A percentile compares a stretch with the other conserved stretches of the same genome.
Evolutionary conservation across 164 flowering plant genomes (phyloP).

Genomic region (Tinospora cordifolia): DNA sequence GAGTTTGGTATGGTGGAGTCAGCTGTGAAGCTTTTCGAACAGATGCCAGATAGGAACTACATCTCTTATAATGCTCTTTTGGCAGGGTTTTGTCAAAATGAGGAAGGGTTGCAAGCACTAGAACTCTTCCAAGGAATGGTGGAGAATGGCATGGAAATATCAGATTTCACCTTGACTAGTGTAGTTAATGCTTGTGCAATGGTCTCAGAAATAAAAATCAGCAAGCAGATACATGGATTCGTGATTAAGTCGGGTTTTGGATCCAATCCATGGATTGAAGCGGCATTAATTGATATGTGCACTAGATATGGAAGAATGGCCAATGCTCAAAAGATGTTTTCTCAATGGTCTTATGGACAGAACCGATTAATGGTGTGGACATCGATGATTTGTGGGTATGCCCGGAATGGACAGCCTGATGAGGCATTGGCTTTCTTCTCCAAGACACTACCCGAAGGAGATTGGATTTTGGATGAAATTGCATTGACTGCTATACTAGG

Average conservation of each 20-base stretch:
- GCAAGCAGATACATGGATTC: slow-evolving; percentile 79
- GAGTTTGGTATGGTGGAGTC: slow-evolving; percentile 54
- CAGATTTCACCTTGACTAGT: slow-evolving; percentile 67
- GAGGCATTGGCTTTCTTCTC: slow-evolving; percentile 54
- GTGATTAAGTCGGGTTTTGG: slow-evolving; percentile 52
- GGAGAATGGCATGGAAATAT: slow-evolving; percentile 43
- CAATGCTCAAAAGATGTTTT: slow-evolving; percentile 63
- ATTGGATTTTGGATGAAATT: slow-evolving; percentile 48
- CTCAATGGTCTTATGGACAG: slow-evolving; percentile 24
- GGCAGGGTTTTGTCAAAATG: slow-evolving; percentile 60
- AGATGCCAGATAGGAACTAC: slow-evolving; percentile 61
- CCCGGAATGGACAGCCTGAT: slow-evolving; percentile 57
- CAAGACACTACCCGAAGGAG: slow-evolving; percentile 33
- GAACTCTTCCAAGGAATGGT: slow-evolving; percentile 52
- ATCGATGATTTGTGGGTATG: slow-evolving; percentile 77
- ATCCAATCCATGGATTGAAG: slow-evolving; percentile 45
- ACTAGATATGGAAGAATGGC: slow-evolving; percentile 64
- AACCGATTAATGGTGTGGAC: slow-evolving; percentile 44
- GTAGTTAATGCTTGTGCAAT: slow-evolving; percentile 60
- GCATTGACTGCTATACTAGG: slow-evolving; percentile 51
- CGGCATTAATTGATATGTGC: slow-evolving; percentile 80
- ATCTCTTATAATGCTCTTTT: slow-evolving; percentile 63
- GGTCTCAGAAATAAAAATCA: slow-evolving; percentile 28
- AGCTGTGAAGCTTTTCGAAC: slow-evolving; percentile 46
- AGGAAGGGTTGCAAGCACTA: slow-evolving; percentile 45